Conservation (phyloP, 805 yeast species). For the Suhomyces sp. region DNA sequence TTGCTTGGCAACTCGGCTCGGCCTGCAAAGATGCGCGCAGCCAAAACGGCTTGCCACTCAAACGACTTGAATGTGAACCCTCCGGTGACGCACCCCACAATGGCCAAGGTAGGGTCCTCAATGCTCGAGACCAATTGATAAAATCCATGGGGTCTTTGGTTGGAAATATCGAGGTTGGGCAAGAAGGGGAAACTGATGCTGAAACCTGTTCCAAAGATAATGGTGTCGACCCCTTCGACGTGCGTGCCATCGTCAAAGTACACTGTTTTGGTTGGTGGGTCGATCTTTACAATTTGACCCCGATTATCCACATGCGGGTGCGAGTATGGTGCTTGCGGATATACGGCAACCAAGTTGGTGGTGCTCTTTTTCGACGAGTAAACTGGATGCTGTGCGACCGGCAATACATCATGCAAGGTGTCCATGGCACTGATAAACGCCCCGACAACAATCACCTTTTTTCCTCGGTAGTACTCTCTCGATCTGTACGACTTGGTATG, state of each 20-base stretch:
- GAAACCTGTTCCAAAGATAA: slow-evolving; percentile 26
- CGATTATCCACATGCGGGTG: slow-evolving; percentile 10
- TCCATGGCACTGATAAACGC: slow-evolving; percentile 14
- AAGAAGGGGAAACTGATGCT: slow-evolving; percentile 22
- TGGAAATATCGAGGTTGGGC: slow-evolving; percentile 19
- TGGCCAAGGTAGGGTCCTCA: slow-evolving; percentile 30
- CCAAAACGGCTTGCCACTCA: slow-evolving; percentile 40
- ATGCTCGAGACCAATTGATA: slow-evolving; percentile 33
- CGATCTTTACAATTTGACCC: slow-evolving; percentile 7
- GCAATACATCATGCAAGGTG: slow-evolving; percentile 19
- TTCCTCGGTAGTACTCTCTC: slow-evolving; percentile 13
- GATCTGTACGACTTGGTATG: slow-evolving; percentile 20
- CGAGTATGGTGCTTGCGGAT: slow-evolving; percentile 9
- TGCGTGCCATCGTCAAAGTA: slow-evolving; percentile 18
- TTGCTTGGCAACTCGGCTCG: slow-evolving; percentile 26
- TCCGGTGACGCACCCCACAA: slow-evolving; percentile 37
- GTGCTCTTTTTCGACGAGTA: slow-evolving; percentile 21
- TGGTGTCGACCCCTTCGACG: slow-evolving; percentile 14
- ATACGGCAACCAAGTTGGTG: slow-evolving; percentile 3
- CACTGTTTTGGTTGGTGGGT: slow-evolving; percentile 12
- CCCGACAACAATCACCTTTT: slow-evolving; percentile 22
- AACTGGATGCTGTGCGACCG: slow-evolving; percentile 14
- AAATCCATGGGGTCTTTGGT: slow-evolving; percentile 27
- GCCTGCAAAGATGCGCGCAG: slow-evolving; percentile 31
- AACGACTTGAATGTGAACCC: slow-evolving; percentile 39